Evolutionary conservation across 306 rosid genomes (phyloP).

Genomic region (barrel medic (Medicago truncatula)): DNA sequence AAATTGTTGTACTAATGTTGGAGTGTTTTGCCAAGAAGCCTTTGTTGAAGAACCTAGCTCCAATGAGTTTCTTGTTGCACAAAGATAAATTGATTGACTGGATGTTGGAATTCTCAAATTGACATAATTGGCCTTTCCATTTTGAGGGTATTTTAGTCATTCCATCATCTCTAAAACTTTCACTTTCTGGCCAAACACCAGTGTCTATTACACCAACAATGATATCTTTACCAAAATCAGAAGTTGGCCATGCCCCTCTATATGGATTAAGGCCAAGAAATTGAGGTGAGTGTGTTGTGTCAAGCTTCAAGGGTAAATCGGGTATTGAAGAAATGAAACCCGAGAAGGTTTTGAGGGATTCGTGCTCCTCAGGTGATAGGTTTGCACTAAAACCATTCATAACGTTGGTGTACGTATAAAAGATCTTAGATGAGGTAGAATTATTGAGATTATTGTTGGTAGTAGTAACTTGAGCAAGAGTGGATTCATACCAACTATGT

Average conservation of each 20-base stretch:
- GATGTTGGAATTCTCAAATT: slow-evolving; percentile 33
- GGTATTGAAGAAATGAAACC: slow-evolving; percentile 59
- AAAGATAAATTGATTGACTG: slow-evolving; percentile 33
- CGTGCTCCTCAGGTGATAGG: slow-evolving; percentile 59
- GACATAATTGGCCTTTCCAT: slow-evolving; percentile 74
- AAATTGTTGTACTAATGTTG: slow-evolving; percentile 34
- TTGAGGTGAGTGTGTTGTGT: slow-evolving; percentile 71
- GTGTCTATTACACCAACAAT: slow-evolving; percentile 84
- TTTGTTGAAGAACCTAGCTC: slow-evolving; percentile 75
- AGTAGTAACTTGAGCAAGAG: slow-evolving; percentile 35
- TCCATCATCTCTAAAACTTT: slow-evolving; percentile 63
- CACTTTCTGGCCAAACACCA: slow-evolving; percentile 80
- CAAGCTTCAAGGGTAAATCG: slow-evolving; percentile 50
- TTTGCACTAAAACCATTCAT: slow-evolving; percentile 76
- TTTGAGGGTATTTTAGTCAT: slow-evolving; percentile 55
- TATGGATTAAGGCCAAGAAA: slow-evolving; percentile 64
- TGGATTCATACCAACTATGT: slow-evolving; percentile 68
- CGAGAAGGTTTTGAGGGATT: slow-evolving; percentile 50
- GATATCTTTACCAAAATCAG: slow-evolving; percentile 58
- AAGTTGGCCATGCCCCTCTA: slow-evolving; percentile 57
- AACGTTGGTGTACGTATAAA: slow-evolving; percentile 63
- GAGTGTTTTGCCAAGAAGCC: slow-evolving; percentile 51
- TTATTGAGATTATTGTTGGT: not conserved
- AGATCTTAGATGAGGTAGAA: slow-evolving; percentile 42
- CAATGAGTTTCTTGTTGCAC: slow-evolving; percentile 85